Base-by-base conservation (phyloP, 768 basidiomycete genomes). In the Baorangia bicolor region DNA sequence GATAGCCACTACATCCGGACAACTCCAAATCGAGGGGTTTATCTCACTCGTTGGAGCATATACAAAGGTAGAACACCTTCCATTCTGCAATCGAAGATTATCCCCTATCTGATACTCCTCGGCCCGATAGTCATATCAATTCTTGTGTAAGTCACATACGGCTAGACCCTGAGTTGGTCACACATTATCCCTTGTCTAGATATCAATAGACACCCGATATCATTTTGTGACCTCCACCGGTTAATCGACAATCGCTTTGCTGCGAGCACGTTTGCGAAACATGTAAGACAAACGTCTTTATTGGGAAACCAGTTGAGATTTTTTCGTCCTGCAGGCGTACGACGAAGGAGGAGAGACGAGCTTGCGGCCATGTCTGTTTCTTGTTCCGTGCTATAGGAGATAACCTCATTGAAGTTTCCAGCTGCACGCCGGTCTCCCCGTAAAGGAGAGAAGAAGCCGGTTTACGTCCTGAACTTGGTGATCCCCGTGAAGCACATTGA, bases 401-500 rank as follows among this genome's bases (percentile, higher is more conserved):
- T 18, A 5, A 20, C 49, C 61, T 63, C 49, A 44, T 41, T 52
- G 13, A 52, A 20, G 14, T 47, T 56, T 50, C 35, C 53, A 90
- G 89, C 73, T 47, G 65, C 65, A 41, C 83, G 90, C 56, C 80
- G 88, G 33, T 89, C 93, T 33, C 90, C 93, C 31, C 84, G 88
- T 38, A 93, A 90, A 72, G 70, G 74, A 23, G 92, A 93, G 65
- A 86, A 85, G 70, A 83, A 83, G 68, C 86, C 94, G 5, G 83
- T 94, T 56, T 98, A 90, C 68, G 87, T 94, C 43, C 75, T 98
- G 44, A 86, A 91, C 65, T 66, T 98, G 55, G 77, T 74, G 10
- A 72, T 94, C 20, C 85, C 92, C 41, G 73, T 84, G 3, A 73
- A 75, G 25, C 75, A 85, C 27, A 75, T 97, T 10, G 93, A 97